Percentiles rank a stretch among this genome's conserved stretches.
Evolutionary conservation across 2,329 filamentous ascomycete genomes (phyloP).

Genomic region (Stenocarpella maydis): DNA sequence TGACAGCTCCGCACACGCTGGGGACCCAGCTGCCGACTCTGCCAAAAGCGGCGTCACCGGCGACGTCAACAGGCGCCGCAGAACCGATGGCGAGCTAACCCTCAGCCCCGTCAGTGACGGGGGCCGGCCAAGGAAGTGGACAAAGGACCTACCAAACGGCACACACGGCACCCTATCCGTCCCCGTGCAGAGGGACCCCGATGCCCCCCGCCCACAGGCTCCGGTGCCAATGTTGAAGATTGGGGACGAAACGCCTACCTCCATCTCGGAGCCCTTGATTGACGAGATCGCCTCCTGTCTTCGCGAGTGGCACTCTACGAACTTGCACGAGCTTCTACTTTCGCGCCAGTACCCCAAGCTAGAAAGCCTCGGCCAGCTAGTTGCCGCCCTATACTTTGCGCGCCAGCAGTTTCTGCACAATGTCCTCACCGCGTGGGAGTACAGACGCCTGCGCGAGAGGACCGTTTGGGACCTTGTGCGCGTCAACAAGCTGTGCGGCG

Average conservation of each 20-base stretch:
- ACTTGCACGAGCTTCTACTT: conserved; percentile 90
- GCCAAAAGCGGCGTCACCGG: conserved; percentile 62
- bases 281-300: conserved; percentile 98
- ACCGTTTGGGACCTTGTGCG: conserved; percentile 95
- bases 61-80: conserved; percentile 46
- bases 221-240: conserved; percentile 98
- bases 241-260: conserved; percentile 94
- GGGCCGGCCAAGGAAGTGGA: conserved; percentile 36
- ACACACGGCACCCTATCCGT: conserved; percentile 54
- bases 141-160: conserved; percentile 50
- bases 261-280: conserved; percentile 86
- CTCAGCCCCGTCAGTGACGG: conserved; percentile 35
- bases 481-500: conserved; percentile 92
- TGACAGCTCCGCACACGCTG: conserved; percentile 46
- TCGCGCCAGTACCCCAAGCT: conserved; percentile 82
- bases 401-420: conserved; percentile 92
- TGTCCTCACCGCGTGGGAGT: conserved; percentile 87
- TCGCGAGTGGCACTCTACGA: conserved; percentile 97
- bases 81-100: conserved; percentile 41
- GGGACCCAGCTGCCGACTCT: conserved; percentile 54
- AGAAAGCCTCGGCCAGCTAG: conserved; percentile 81
- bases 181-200: conserved; percentile 67
- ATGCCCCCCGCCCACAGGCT: conserved; percentile 80
- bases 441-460: conserved; percentile 80
- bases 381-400: conserved; percentile 83